These are phyloP conservation scores for Solanum hybrid DNA, from an alignment of 305 asterid genomes.

Conservation along the genomic window DNA sequence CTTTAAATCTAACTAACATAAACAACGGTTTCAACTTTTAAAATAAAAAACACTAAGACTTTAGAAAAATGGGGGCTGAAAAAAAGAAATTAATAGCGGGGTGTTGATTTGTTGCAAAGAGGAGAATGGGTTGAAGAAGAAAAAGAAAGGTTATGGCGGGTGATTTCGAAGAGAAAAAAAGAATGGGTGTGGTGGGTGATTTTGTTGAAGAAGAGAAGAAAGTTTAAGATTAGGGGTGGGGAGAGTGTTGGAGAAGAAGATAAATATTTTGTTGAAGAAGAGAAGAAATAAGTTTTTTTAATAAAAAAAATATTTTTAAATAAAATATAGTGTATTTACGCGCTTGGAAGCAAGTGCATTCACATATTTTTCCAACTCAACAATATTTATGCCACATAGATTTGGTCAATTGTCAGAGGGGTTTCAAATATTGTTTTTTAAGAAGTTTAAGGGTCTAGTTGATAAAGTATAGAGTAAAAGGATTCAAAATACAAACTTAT, in stretches of 20 bases:
- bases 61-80: background rate
- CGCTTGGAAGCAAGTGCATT: background rate
- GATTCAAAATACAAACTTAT: background rate
- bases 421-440: background rate
- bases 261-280: no score
- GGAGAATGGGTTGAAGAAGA: background rate
- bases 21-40: background rate
- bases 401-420: background rate
- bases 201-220: background rate
- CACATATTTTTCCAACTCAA: background rate
- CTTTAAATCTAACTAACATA: background rate
- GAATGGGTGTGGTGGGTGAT: background rate
- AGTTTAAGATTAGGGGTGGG: background rate
- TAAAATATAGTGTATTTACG: background rate
- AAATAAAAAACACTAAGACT: no score
- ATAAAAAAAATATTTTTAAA: no score
- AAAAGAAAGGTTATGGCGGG: background rate
- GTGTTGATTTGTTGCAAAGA: background rate
- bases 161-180: no score
- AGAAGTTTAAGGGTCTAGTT: background rate
- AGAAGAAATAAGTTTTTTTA: background rate
- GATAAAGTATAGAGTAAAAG: background rate
- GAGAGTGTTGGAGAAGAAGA: background rate
- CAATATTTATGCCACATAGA: background rate
- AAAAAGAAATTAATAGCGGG: background rate